Base-by-base conservation (phyloP, 176 grass and related monocot species). In the Eragrostis nindensis region DNA sequence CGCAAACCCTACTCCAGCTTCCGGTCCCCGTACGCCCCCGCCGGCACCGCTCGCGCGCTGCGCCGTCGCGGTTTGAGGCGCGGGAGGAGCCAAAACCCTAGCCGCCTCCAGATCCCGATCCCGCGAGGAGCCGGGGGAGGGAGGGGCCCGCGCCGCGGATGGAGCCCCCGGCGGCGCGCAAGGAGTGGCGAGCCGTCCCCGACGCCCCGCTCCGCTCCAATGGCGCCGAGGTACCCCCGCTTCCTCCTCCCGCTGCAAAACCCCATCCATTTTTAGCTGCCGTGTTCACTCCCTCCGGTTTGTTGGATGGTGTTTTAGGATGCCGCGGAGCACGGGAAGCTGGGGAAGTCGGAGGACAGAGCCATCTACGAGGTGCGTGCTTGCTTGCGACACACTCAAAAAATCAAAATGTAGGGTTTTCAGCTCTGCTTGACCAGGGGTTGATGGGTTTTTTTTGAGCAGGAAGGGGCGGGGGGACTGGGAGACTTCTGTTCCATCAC, bases 111-210 rank as follows among this genome's bases (percentile, higher is more conserved):
- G 87, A 89, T 89, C 87, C 87, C 87, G 81, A 89, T 89, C 82
- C 82, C 48, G 74, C 67, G 39, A 36, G 69, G 74, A 57, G 55
- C 62, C 29, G 80, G 21, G 39, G 16, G 40, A 3, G 16, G 55
- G 68, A 53, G 44, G 47, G 30, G 42, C 25, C 42, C 68, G 47
- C 25, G 27, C 62, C 40, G 43, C 64, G 18, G 50, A 89, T 89
- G 87, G 87, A 89, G 63, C 32, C 53, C 70, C 32, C 68, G 66
- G 86, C 59, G 78, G 82, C 81, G 68, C 85, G 90, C 74, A 94
- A 98, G 92, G 95, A 98, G 86, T 98, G 95, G 95, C 87, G 95
- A 67, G 90, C 92, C 63, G 90, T 94, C 76, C 86, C 95, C 79
- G 90, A 94, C 17, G 68, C 76, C 40, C 77, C 95, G 5, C 89